phyloP scores from a whole-genome alignment of 2,329 filamentous ascomycete species.

The Helicocarpus griseus region DNA sequence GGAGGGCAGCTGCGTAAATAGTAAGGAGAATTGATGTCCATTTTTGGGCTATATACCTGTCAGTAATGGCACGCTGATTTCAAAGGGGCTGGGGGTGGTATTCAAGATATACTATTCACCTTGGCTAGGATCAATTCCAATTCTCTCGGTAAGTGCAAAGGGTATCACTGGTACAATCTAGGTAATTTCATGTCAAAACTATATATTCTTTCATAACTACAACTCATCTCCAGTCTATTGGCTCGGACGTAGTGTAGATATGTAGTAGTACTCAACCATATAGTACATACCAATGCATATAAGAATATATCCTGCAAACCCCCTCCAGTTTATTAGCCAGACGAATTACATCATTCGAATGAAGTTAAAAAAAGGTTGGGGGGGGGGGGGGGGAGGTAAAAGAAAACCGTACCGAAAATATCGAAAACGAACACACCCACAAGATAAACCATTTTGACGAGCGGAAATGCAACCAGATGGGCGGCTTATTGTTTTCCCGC shows the following conservation, averaged over 20 bases:
- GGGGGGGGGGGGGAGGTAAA: too few relatives aligned
- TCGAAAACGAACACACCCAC: conserved; percentile 4
- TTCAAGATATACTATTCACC: background rate
- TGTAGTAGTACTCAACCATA: background rate
- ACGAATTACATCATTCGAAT: background rate
- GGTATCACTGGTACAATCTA: conserved; percentile 7
- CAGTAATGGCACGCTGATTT: conserved; percentile 8
- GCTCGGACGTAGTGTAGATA: background rate
- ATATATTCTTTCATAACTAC: too few relatives aligned
- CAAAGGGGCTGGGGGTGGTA: background rate
- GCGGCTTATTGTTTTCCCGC: background rate
- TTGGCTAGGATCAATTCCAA: background rate
- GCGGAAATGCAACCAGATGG: background rate
- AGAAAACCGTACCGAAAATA: conserved; percentile 4
- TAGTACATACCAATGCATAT: conserved; percentile 3
- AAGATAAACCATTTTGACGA: conserved; percentile 6
- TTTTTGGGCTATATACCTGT: conserved; percentile 42
- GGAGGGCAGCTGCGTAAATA: conserved; percentile 58
- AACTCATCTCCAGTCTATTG: too few relatives aligned
- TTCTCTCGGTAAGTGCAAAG: conserved; percentile 3
- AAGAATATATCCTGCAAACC: conserved; percentile 5
- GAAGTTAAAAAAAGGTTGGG: background rate
- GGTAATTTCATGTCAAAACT: background rate
- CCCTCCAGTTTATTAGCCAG: background rate
- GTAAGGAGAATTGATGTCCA: conserved; percentile 67